Evolutionary conservation across 2,329 filamentous ascomycete genomes (phyloP), one percentile per base, ranked within the genome.

Genomic region (Ophiocordyceps camponoti-saundersi): DNA sequence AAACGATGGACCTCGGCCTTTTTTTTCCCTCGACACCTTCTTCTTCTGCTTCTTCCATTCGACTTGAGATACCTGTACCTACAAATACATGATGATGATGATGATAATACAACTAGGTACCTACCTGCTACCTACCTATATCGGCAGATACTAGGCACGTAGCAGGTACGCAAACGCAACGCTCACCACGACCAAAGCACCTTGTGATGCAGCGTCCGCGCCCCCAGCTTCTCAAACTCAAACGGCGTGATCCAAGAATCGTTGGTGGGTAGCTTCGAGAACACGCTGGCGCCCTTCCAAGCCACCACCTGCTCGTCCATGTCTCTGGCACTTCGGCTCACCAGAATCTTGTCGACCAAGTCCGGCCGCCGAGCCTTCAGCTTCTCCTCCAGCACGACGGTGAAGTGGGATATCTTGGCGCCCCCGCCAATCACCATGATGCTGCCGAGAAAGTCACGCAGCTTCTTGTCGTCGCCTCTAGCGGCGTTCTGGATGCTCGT

Each of bases 271-370:
- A 96, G 68, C 66, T 94, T 88, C 3, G 87, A 89, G 69, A 95
- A 98, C 16, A 98, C 89, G 60, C 88, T 95, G 1, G 86, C 92
- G 4, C 92, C 92, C 72, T 98, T 98, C 92, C 92, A 98, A 10
- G 82, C 81, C 46, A 96, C 84, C n/a, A 96, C 89, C 65, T 95
- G 88, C 50, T 92, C 87, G 64, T 98, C 92, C 68, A 98, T 82
- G 56, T 98, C 92, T 56, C 90, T 73, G 0, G 92, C 92, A 72
- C 72, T 92, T 50, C 73, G 69, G 50, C 76, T 79, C 46, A 81
- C 77, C 22, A 80, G 64, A 51, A 81, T 78, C 49, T 71, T 69
- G 30, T 81, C 79, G 20, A 64, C 63, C 42, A 82, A 63, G 52
- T 81, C 78, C 4, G 76, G 76, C 42, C 76, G 65, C 45, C 81